phyloP scores from a whole-genome alignment of 2,329 filamentous ascomycete species.

The Colletotrichum eleusines region DNA sequence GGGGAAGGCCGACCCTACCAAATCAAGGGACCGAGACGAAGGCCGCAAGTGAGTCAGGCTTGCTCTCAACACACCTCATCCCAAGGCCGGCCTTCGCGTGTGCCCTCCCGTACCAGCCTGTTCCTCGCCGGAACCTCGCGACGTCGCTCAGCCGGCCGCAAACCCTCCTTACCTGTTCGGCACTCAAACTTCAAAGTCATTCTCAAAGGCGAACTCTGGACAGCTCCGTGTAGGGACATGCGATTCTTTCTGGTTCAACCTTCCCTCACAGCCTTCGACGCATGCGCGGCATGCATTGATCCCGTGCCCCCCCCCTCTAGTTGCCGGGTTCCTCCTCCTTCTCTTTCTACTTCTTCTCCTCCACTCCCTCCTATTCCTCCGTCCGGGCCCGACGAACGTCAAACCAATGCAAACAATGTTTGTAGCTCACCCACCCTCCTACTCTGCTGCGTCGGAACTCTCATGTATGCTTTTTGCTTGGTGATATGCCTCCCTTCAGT shows the following conservation, averaged over 20 bases:
- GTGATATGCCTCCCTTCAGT: slow-evolving; percentile 37
- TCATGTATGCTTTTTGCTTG: slow-evolving; percentile 31
- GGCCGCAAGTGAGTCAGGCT: not conserved
- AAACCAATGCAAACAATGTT: slow-evolving; percentile 36
- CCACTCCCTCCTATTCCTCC: not conserved
- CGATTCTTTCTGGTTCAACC: slow-evolving; percentile 4
- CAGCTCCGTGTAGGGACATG: slow-evolving; percentile 10
- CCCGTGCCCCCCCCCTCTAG: slow-evolving; percentile 8
- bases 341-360: not conserved
- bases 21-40: not conserved
- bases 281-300: slow-evolving; percentile 40
- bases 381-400: slow-evolving; percentile 28
- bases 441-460: slow-evolving; percentile 39
- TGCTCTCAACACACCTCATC: not conserved
- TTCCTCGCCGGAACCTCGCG: slow-evolving; percentile 2
- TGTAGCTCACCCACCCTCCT: slow-evolving; percentile 28
- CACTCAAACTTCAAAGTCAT: slow-evolving; percentile 36
- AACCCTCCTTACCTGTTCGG: slow-evolving; percentile 18
- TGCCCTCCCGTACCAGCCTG: not conserved
- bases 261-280: slow-evolving; percentile 20
- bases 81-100: not conserved
- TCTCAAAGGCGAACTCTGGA: slow-evolving; percentile 36
- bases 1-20: not conserved
- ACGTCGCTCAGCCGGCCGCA: not conserved
- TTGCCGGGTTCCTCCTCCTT: not conserved